These are phyloP conservation scores for Scutellaria baicalensis DNA, from an alignment of 257 asterid genomes.

Conservation along the genomic window DNA sequence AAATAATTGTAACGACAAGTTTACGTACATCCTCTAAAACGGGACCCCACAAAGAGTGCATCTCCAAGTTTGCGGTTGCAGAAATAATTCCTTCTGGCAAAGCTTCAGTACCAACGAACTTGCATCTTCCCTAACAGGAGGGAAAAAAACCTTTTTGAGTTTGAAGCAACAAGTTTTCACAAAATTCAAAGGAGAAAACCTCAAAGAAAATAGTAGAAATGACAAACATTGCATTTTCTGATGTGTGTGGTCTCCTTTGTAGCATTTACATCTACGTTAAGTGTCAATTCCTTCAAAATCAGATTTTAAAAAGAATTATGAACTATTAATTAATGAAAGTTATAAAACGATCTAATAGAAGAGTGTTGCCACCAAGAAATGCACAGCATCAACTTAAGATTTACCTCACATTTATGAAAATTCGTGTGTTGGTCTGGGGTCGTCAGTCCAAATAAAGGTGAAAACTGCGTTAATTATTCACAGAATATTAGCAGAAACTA, in stretches of 20 bases:
- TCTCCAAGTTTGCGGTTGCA: conserved; percentile 55
- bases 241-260: conserved; percentile 9
- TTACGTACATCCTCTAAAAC: conserved; percentile 38
- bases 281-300: conserved; percentile 21
- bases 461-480: conserved; percentile 23
- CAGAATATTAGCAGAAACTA: not conserved
- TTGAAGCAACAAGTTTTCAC: not conserved
- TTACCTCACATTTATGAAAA: conserved; percentile 35
- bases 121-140: conserved; percentile 42
- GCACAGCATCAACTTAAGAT: not conserved
- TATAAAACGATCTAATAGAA: not conserved
- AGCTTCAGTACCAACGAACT: conserved; percentile 50
- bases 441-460: conserved; percentile 27
- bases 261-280: conserved; percentile 3
- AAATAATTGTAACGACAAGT: conserved; percentile 5
- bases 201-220: not conserved
- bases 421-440: conserved; percentile 7
- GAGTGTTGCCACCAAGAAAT: not conserved
- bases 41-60: conserved; percentile 72
- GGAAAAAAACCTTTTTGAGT: not conserved
- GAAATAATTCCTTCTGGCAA: conserved; percentile 75
- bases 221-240: conserved; percentile 47
- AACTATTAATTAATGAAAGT: not conserved
- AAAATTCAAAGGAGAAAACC: not conserved
- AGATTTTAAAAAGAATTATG: not conserved